Percentiles rank a stretch among this genome's conserved stretches.
These are phyloP conservation scores for Mortierella sp. DNA, from an alignment of 371 early-diverging fungal species.

Conservation along the genomic window DNA sequence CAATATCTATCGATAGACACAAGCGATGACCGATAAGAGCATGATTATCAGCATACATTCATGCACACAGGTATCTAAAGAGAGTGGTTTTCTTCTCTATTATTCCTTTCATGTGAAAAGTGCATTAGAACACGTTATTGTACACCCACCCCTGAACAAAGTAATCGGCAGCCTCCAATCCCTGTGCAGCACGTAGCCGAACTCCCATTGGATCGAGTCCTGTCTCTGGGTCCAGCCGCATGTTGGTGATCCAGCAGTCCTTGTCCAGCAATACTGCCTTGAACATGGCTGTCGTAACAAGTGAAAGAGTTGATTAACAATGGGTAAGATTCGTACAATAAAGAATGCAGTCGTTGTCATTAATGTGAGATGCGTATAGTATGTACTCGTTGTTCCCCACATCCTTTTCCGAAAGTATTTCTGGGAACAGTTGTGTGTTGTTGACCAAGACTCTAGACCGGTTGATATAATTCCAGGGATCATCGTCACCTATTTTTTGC, in stretches of 20 bases:
- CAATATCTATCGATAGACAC: too few relatives aligned
- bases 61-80: too few relatives aligned
- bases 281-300: constrained; percentile 75
- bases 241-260: constrained; percentile 86
- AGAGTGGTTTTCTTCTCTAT: constrained; percentile 1
- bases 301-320: background rate
- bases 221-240: constrained; percentile 85
- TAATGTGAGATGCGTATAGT: background rate
- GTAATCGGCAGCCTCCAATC: constrained; percentile 94
- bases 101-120: background rate
- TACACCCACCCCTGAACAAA: constrained; percentile 82
- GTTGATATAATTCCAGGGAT: constrained; percentile 95
- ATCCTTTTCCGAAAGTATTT: constrained; percentile 90
- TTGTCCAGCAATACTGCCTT: constrained; percentile 85
- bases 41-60: background rate
- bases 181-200: constrained; percentile 90
- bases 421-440: constrained; percentile 72
- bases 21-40: background rate
- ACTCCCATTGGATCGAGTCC: constrained; percentile 90
- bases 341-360: too few relatives aligned
- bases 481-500: constrained; percentile 82
- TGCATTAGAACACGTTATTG: background rate
- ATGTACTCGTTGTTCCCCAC: constrained; percentile 89
- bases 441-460: constrained; percentile 92
- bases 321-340: too few relatives aligned